phyloP scores from a whole-genome alignment of 2,329 filamentous ascomycete genomes.

The Alternaria incomplexa region DNA sequence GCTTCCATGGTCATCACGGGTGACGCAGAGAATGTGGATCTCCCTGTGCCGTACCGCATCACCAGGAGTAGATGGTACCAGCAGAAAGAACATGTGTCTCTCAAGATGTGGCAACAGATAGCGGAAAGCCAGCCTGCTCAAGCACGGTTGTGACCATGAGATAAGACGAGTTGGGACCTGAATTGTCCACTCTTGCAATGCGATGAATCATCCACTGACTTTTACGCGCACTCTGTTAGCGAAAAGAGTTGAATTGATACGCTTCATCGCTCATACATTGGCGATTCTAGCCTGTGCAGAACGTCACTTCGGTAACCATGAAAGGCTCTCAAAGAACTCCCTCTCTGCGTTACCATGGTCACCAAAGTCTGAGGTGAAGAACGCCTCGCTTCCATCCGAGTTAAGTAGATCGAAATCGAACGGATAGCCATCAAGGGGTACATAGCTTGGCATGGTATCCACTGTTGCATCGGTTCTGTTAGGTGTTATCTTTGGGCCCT shows the following conservation, averaged over 20 bases:
- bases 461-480: background rate
- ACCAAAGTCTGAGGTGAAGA: conserved; percentile 12
- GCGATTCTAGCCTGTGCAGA: background rate
- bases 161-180: background rate
- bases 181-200: background rate
- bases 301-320: conserved; percentile 1
- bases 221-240: background rate
- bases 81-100: conserved; percentile 5
- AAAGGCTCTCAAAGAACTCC: conserved; percentile 12
- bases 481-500: background rate
- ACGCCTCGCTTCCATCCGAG: conserved; percentile 9
- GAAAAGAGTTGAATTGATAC: background rate
- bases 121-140: background rate
- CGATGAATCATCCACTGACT: background rate
- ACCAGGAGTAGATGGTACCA: conserved; percentile 9
- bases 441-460: background rate
- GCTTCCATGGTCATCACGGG: conserved; percentile 26
- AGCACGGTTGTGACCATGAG: conserved; percentile 1
- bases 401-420: conserved; percentile 17
- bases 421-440: conserved; percentile 7
- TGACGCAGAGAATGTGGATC: conserved; percentile 5
- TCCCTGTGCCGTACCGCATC: conserved; percentile 12
- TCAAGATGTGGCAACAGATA: conserved; percentile 7
- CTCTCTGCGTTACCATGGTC: conserved; percentile 8
- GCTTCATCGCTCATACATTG: background rate